Base-by-base conservation (phyloP, 331 rosid species). In the Malus hybrid region DNA sequence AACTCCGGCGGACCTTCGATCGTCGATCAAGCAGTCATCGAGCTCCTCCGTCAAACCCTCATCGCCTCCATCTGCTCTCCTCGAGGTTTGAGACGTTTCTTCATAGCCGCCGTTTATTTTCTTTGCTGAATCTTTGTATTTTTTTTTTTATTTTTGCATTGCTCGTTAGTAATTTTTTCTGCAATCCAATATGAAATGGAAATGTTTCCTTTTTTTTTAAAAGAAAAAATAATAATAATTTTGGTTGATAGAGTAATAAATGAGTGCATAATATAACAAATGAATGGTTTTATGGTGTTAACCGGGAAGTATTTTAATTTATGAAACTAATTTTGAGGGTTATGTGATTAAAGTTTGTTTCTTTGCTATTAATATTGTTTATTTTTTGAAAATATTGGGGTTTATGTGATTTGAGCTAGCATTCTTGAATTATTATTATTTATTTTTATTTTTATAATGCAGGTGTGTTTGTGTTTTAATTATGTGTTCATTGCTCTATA, bases 1-100 rank as follows among this genome's bases (percentile, higher is more conserved):
- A 61, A 73, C 36, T 73, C 67, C 56, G 44, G 7, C 48, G 19
- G 18, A 61, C 31, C 70, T 73, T 73, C 61, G 48, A 73, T 73
- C 70, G 31, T 62, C 31, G 32, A n/a, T 3, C 69, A 28, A 11
- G 10, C 70, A 54, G 10, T 18, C 22, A 6, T 18, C 44, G 2
- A 9, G 8, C 60, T 10, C 27, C 50, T 62, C 29, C 68, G 50
- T 31, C 32, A 31, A 64, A 16, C 20, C 61, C 32, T 73, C 60
- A 11, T 62, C 77, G 44, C 5, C 69, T 24, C 7, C 67, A 3
- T 73, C 27, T 39, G 13, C 44, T 10, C 46, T 27, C 5, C 46
- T 62, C 48, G 9, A 73, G 77, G 70, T 73, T 73, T 18, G 69
- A 59, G 70, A 27, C 28, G 12, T 19, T 46, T 19, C 20, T 42